phyloP scores from a whole-genome alignment of 1,139 yeast genomes.

The Casaregolazyma lundiana region DNA sequence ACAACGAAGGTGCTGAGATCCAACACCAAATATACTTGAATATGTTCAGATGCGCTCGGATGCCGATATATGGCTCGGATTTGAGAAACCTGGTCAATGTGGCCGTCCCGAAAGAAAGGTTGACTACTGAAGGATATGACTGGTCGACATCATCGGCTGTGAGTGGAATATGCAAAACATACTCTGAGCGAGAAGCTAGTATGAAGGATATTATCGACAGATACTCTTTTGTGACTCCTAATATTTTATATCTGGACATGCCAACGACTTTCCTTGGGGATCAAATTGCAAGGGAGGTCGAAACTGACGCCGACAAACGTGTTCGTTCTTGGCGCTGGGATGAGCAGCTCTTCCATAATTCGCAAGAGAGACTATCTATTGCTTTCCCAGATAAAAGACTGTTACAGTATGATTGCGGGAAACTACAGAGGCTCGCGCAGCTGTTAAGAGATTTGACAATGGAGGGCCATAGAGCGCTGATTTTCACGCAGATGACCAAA shows the following conservation, averaged over 20 bases:
- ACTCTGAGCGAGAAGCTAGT: constrained; percentile 41
- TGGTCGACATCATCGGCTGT: constrained; percentile 25
- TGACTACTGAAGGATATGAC: constrained; percentile 17
- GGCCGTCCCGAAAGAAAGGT: constrained; percentile 6
- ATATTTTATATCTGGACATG: constrained; percentile 75
- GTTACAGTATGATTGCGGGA: constrained; percentile 95
- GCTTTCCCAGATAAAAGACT: constrained; percentile 95
- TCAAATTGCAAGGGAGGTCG: constrained; percentile 26
- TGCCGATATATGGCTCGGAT: constrained; percentile 33
- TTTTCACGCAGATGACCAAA: constrained; percentile 97
- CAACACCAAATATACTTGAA: constrained; percentile 63
- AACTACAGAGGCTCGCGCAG: constrained; percentile 75
- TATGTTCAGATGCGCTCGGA: constrained; percentile 28
- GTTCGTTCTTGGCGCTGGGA: constrained; percentile 12
- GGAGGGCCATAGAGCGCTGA: constrained; percentile 87
- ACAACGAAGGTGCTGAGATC: constrained; percentile 49
- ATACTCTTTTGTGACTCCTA: constrained; percentile 84
- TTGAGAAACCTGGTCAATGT: constrained; percentile 15
- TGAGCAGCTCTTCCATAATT: constrained; percentile 61
- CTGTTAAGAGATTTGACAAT: constrained; percentile 73
- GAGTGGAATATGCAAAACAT: constrained; percentile 37
- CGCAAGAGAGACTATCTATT: constrained; percentile 83
- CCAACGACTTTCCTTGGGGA: constrained; percentile 52
- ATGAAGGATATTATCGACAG: constrained; percentile 59
- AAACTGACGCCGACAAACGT: constrained; percentile 5